Conservation (phyloP, 2,329 filamentous ascomycete genomes). For the Pezicula rhizophila region DNA sequence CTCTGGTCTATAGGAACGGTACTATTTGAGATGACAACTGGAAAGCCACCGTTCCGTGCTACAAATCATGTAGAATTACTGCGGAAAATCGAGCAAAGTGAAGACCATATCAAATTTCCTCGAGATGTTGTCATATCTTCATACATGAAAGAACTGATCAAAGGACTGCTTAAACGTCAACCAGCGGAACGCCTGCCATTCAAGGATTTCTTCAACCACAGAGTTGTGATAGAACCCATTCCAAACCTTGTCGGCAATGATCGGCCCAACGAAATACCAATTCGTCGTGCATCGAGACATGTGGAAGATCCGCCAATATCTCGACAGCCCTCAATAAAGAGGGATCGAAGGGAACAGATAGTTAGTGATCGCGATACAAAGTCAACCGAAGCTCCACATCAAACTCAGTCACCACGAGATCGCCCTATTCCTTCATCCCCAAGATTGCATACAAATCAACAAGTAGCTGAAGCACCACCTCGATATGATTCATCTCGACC, state of each 20-base stretch:
- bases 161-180: constrained; percentile 74
- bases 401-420: constrained; percentile 22
- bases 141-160: constrained; percentile 75
- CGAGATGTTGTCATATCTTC: constrained; percentile 64
- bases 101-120: constrained; percentile 80
- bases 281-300: constrained; percentile 4
- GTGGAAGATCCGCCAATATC: constrained; percentile 13
- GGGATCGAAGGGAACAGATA: constrained; percentile 9
- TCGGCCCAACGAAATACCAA: constrained; percentile 30
- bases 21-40: constrained; percentile 89
- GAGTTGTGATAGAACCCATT: constrained; percentile 68
- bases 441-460: constrained; percentile 9
- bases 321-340: constrained; percentile 18
- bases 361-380: constrained; percentile 7
- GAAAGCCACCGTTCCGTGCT: constrained; percentile 84
- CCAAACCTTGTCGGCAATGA: constrained; percentile 79
- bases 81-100: constrained; percentile 81
- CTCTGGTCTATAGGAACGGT: constrained; percentile 97
- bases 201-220: constrained; percentile 74
- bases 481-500: constrained; percentile 9
- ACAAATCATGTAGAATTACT: constrained; percentile 92
- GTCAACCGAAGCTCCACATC: constrained; percentile 12
- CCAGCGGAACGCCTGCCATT: constrained; percentile 83
- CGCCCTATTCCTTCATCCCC: constrained; percentile 15
- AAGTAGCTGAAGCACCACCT: constrained; percentile 16